Base-by-base conservation (phyloP, 73 alveolate species). In the Tetrahymena malaccensis region DNA sequence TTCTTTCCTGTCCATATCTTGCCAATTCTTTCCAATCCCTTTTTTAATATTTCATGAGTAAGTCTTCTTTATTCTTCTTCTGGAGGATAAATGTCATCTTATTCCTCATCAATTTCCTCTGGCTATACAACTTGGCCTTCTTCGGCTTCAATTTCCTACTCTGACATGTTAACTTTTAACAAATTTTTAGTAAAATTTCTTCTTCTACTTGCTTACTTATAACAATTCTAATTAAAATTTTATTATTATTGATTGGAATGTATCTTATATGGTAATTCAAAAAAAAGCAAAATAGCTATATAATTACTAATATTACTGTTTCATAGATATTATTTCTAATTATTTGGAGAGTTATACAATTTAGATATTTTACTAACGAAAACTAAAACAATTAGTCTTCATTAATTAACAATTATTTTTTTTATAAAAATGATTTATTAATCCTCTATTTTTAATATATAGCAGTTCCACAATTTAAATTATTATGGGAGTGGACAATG, bases 41-140 rank as follows among this genome's bases (percentile, higher is more conserved):
- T 94, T 34, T 95, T 85, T 19, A 95, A 85, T 22, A 40, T 43
- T 35, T 95, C 57, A 34, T 85, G 93, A 35, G 94, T 31, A 38
- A 40, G 70, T 95, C 85, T 37, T 21, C 84, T 85, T 50, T 89
- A 34, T 35, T 85, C 43, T 37, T 85, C 93, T 50, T 85, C 97
- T 33, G 97, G 97, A 22, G 97, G 95, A 93, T 95, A 95, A 55
- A 84, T 85, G 17, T 89, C 95, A 85, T 95, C 97, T 56, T 95
- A 93, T 85, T 94, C 95, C 35, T 84, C 97, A 95, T 95, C 97
- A 43, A 94, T 89, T 44, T 95, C 97, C 10, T 95, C 97, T 43
- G 97, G 97, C 83, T 95, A 93, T 12, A 95, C 95, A 55, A 57
- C 85, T 57, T 95, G 85, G 13, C 70, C 95, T 89, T 95, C 70